Base-by-base conservation (phyloP, 1,284 basidiomycete genomes). In the Xerocomus amazonicus region DNA sequence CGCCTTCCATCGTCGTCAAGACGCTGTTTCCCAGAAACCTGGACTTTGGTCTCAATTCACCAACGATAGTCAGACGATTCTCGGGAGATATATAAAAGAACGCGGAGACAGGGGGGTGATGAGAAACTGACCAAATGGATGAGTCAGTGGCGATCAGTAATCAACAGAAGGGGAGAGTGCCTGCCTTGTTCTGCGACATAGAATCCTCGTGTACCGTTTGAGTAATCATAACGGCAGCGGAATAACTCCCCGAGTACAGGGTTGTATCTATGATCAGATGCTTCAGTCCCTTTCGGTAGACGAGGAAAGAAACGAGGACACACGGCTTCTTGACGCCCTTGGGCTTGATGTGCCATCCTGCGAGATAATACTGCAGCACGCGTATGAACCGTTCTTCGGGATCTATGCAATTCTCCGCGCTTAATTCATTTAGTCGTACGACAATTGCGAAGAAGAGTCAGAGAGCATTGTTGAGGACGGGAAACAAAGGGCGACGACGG, bases 301-400 rank as follows among this genome's bases (percentile, higher is more conserved):
- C 36, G 38, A 4, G 27, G 9, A 16, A 40, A 33, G 5, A 29
- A 43, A 55, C 36, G 59, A 35, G 39, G 49, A 76, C 87, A 71
- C 62, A 94, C 81, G 96, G 96, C 75, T 99, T 99, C 87, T 99
- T 99, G 56, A 99, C 97, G 48, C 96, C 96, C 71, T 94, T 97
- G 36, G 96, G 95, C 73, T 99, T 98, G 74, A 98, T 97, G 71
- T 99, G 97, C 96, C 96, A 99, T 39, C 96, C 96, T n/a, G 92
- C 90, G 39, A 98, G 84, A 67, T 98, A 99, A 70, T 97, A 98
- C 50, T 91, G 87, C 45, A 97, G 78, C 4, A 98, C 91, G 50
- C 87, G 81, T 56, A 97, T 77, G 70, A 98, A 98, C 34, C 97
- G 79, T 65, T 97, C 92, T 67, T 97, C 89, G 32, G 92, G 82